phyloP scores from a whole-genome alignment of 805 yeast species.

The Torulaspora delbrueckii region DNA sequence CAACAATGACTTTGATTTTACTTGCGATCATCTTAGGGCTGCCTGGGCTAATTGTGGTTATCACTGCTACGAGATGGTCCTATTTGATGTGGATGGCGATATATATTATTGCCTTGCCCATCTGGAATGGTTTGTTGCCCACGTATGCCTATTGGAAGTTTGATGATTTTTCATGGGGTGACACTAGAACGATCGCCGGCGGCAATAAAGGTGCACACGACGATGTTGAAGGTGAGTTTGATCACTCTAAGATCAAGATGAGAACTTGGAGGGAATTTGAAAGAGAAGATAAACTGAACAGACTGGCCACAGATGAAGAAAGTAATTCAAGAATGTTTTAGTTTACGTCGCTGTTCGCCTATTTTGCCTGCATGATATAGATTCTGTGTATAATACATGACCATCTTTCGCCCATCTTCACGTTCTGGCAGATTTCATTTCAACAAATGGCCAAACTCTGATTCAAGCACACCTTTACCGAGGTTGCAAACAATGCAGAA shows the following conservation, averaged over 20 bases:
- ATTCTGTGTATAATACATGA: neutral
- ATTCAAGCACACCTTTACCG: too few species aligned
- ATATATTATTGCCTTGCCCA: constrained; percentile 77
- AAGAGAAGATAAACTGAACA: constrained; percentile 11
- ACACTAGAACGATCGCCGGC: constrained; percentile 73
- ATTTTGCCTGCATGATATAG: too few species aligned
- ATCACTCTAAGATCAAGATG: constrained; percentile 85
- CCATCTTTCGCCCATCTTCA: neutral
- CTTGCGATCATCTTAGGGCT: constrained; percentile 77
- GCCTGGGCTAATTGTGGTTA: constrained; percentile 75
- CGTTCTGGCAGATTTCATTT: too few species aligned
- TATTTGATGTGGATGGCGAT: constrained; percentile 76
- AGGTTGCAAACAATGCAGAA: too few species aligned
- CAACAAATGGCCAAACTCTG: too few species aligned
- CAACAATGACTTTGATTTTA: constrained; percentile 67
- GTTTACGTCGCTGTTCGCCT: neutral
- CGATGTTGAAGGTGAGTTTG: constrained; percentile 75
- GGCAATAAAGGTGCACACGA: constrained; percentile 44
- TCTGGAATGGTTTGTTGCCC: constrained; percentile 90
- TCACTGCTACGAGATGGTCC: constrained; percentile 70
- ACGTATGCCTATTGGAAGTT: constrained; percentile 88
- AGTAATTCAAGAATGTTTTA: neutral
- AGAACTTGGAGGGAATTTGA: constrained; percentile 79
- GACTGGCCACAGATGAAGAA: neutral
- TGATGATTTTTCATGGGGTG: constrained; percentile 97